Conservation (phyloP, 2,329 filamentous ascomycete genomes). For the Furcasterigmium sp. region DNA sequence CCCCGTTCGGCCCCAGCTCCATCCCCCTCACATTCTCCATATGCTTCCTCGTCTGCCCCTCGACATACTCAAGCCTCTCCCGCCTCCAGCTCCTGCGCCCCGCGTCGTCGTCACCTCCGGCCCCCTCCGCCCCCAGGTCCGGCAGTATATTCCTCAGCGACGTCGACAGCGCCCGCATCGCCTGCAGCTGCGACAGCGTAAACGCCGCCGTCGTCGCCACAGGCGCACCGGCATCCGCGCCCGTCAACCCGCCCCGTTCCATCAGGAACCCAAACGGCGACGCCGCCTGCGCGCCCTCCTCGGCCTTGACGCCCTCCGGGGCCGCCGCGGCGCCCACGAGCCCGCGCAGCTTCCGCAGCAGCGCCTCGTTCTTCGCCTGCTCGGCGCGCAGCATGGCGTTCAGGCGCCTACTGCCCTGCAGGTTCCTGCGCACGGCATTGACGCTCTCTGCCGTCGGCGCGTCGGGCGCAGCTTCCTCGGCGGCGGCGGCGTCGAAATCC, state of each 20-base stretch:
- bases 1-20: conserved; percentile 56
- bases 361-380: conserved; percentile 63
- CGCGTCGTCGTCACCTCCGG: conserved; percentile 15
- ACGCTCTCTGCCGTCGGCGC: conserved; percentile 58
- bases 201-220: conserved; percentile 71
- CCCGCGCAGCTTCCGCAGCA: conserved; percentile 59
- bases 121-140: conserved; percentile 40
- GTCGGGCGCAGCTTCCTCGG: conserved; percentile 14
- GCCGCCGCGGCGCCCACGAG: conserved; percentile 22
- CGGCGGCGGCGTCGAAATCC: conserved; percentile 31
- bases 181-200: conserved; percentile 75
- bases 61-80: conserved; percentile 77
- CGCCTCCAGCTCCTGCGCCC: conserved; percentile 54
- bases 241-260: conserved; percentile 43
- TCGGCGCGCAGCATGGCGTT: conserved; percentile 66
- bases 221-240: conserved; percentile 47
- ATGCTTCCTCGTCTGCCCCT: conserved; percentile 70
- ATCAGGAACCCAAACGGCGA: conserved; percentile 52
- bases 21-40: conserved; percentile 66
- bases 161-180: conserved; percentile 61
- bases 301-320: conserved; percentile 14
- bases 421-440: conserved; percentile 63
- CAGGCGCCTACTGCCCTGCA: conserved; percentile 75
- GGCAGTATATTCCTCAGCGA: conserved; percentile 61
- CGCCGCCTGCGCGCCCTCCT: conserved; percentile 14